Conservation (phyloP, 345 rosid genomes). For the Cardamine occulta region DNA sequence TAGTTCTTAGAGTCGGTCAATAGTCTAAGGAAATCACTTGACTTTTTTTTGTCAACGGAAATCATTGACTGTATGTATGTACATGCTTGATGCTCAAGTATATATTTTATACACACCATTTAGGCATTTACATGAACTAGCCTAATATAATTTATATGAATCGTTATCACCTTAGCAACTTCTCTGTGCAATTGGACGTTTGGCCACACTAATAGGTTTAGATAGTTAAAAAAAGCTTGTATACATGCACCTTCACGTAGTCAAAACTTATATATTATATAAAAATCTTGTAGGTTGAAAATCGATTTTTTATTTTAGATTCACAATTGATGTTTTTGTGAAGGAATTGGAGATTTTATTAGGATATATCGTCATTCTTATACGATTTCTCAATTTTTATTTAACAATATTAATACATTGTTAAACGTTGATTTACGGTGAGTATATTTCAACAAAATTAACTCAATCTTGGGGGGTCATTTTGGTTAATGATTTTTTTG, state of each 20-base stretch:
- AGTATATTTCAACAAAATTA: background rate
- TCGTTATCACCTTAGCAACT: background rate
- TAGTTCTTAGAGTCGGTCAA: slow-evolving; percentile 5
- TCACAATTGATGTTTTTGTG: background rate
- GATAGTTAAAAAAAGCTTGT: background rate
- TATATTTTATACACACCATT: background rate
- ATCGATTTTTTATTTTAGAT: too few species aligned
- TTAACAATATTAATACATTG: too few species aligned
- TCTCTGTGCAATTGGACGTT: background rate
- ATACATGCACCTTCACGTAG: background rate
- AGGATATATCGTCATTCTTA: background rate
- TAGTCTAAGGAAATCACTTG: slow-evolving; percentile 9
- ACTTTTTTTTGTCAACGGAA: slow-evolving; percentile 11
- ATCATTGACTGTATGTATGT: background rate
- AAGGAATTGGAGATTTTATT: background rate
- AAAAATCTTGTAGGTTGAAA: background rate
- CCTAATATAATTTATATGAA: background rate
- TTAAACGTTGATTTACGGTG: background rate
- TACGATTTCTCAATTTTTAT: background rate
- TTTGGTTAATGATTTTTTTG: background rate
- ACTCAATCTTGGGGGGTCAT: background rate
- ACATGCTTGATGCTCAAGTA: background rate
- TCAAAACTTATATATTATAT: background rate
- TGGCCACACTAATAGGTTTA: background rate
- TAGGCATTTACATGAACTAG: background rate